Conservation (phyloP, 164 flowering plant species). For the Euptelea pleiosperma region DNA sequence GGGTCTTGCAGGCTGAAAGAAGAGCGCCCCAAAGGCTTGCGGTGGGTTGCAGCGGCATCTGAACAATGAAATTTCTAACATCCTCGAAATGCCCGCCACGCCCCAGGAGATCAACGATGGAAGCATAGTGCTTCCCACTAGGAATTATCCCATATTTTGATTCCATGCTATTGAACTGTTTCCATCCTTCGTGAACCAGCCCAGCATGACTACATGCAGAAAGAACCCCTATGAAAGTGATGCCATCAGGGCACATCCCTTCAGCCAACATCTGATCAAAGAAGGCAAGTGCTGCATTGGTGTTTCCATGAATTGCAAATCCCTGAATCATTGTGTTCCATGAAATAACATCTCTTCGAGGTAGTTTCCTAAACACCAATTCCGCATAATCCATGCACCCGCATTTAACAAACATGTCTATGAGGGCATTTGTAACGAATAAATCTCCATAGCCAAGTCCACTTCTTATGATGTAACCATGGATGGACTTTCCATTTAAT, state of each 20-base stretch:
- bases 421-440: conserved; percentile 24
- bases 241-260: conserved; percentile 16
- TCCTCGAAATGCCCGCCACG: conserved; percentile 22
- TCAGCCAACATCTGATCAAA: conserved; percentile 25
- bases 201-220: conserved; percentile 29
- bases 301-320: conserved; percentile 22
- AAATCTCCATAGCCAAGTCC: conserved; percentile 15
- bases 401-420: conserved; percentile 31
- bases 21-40: conserved; percentile 39
- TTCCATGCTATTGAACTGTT: conserved; percentile 22
- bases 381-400: conserved; percentile 25
- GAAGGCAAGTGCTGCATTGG: conserved; percentile 17
- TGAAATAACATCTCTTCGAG: conserved; percentile 19
- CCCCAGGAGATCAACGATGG: conserved; percentile 31
- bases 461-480: conserved; percentile 23
- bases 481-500: conserved; percentile 28
- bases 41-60: conserved; percentile 29
- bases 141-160: conserved; percentile 23
- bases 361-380: conserved; percentile 17
- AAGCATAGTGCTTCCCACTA: conserved; percentile 26
- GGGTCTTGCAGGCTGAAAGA: conserved; percentile 24
- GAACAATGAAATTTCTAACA: conserved; percentile 23
- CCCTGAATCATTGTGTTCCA: conserved; percentile 36
- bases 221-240: conserved; percentile 29
- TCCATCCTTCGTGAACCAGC: conserved; percentile 28